phyloP scores from a whole-genome alignment of 1,139 yeast species.

The Saccharomycopsis phalli region DNA sequence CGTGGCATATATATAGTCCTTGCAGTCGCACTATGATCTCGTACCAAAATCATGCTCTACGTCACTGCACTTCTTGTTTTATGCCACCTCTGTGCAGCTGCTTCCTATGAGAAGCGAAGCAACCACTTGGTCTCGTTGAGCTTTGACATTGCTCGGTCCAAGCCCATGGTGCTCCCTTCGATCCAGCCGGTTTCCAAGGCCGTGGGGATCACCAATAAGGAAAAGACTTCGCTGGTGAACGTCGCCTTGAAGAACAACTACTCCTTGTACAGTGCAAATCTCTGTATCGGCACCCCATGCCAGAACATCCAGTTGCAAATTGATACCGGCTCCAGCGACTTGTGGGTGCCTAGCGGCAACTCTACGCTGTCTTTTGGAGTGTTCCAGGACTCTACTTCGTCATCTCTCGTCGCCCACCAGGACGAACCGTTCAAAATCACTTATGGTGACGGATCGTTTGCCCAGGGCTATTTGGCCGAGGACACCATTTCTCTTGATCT shows the following conservation, averaged over 20 bases:
- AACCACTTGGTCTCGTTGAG: no score
- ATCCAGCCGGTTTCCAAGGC: no score
- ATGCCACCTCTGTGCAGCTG: no score
- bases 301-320: constrained; percentile 45
- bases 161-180: no score
- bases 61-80: no score
- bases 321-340: constrained; percentile 63
- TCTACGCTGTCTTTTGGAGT: constrained; percentile 38
- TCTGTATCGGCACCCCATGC: constrained; percentile 12
- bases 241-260: constrained; percentile 3
- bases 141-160: no score
- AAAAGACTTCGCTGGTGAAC: no score
- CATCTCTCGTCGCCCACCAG: not conserved
- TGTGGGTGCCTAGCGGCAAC: constrained; percentile 40
- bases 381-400: constrained; percentile 35
- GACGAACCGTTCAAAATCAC: constrained; percentile 13
- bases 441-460: constrained; percentile 20
- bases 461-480: constrained; percentile 17
- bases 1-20: no score
- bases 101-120: no score
- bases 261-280: constrained; percentile 3
- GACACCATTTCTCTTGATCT: constrained; percentile 24
- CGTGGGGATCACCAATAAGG: no score
- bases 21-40: no score
- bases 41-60: no score